Evolutionary conservation across 78 protist genomes (phyloP).

Genomic region (slime mould (Dictyostelium discoideum)): DNA sequence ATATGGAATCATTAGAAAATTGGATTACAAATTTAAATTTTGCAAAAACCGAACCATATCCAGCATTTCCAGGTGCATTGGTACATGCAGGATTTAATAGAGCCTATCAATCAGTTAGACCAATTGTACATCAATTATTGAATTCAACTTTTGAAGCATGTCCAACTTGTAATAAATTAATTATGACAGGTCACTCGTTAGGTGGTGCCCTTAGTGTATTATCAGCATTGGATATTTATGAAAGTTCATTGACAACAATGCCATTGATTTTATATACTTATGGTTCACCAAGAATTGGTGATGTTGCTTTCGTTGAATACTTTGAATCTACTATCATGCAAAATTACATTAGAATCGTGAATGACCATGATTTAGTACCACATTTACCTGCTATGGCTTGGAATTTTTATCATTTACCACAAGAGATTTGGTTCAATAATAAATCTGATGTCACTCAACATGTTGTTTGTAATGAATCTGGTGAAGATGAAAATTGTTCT

Average conservation of each 20-base stretch:
- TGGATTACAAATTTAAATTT: conserved; percentile 75
- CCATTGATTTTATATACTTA: conserved; percentile 67
- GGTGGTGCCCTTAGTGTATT: conserved; percentile 69
- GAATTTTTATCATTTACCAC: conserved; percentile 39
- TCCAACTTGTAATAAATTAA: conserved; percentile 35
- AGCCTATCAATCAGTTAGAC: conserved; percentile 34
- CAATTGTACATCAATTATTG: not conserved
- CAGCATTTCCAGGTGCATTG: conserved; percentile 38
- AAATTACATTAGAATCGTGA: not conserved
- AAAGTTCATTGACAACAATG: not conserved
- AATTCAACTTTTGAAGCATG: not conserved
- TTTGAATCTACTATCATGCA: conserved; percentile 17
- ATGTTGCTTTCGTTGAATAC: conserved; percentile 51
- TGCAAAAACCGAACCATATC: conserved; percentile 39
- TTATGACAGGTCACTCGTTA: conserved; percentile 37
- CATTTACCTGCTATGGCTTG: conserved; percentile 49
- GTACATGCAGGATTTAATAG: conserved; percentile 63
- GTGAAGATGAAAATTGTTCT: conserved; percentile 61
- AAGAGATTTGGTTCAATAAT: conserved; percentile 49
- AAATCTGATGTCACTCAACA: not conserved
- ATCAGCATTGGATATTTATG: conserved; percentile 45
- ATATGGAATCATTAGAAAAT: conserved; percentile 19
- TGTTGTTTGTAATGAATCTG: conserved; percentile 22
- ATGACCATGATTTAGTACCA: conserved; percentile 51
- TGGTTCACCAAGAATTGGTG: conserved; percentile 74